Base-by-base conservation (phyloP, 257 asterid genomes). In the Buddleja alternifolia region DNA sequence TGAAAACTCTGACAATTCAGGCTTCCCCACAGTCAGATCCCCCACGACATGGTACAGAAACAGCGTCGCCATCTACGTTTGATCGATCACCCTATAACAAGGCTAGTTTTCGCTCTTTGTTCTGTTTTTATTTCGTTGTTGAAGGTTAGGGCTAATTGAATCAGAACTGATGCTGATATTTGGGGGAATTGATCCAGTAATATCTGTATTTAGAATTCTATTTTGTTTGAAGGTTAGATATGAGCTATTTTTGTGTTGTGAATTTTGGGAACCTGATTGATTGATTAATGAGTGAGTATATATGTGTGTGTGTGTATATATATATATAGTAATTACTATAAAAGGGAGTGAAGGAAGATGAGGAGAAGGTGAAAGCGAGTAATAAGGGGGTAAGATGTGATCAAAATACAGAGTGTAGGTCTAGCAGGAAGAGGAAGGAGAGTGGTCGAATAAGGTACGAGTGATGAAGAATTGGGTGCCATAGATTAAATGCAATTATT, bases 11-110 rank as follows among this genome's bases (percentile, higher is more conserved):
- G 85, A 85, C 54, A 94, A 78, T 80, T 94, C 97, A 1, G 99
- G 97, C 81, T 94, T 94, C 63, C 97, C 99, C 68, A 94, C 97
- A 6, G 99, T 94, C 77, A 94, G 93, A 91, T 94, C 99, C 70
- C 99, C 99, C 11, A 91, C 97, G 12, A 94, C 99, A 75, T 94
- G 99, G 84, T 87, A 84, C 67, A 94, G 72, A 70, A 94, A 91
- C 78, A 94, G 84, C 41, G 99, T 87, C 7, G 96, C 95, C 99
- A 94, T 93, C 7, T 2, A 36, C 4, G 10, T 41, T 12, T 47
- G 60, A 67, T 25, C 15, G 20, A 16, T 10, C 8, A 56, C 14
- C 10, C 64, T 2, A 34, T 2, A 4, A 58, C 45, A 3, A 34
- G 16, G 19, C 25, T 9, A 47, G 23, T 6, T 3, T 20, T 6